Evolutionary conservation across 1,284 basidiomycete species (phyloP), one percentile per base, ranked within the genome.

Genomic region (Boletellus deceptivus): DNA sequence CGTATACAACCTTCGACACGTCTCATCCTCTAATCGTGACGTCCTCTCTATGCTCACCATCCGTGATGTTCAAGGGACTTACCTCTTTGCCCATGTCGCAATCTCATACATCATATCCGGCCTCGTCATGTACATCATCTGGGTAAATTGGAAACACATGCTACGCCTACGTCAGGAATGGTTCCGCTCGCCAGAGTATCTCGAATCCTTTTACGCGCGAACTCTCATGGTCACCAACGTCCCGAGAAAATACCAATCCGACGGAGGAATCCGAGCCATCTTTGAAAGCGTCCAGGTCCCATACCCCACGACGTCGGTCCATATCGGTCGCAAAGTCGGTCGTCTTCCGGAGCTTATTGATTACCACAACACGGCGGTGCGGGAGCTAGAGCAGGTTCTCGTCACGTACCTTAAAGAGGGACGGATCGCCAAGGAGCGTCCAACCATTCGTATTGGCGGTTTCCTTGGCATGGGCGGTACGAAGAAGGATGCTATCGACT

Each of bases 391-490:
- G 61, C 72, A 77, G 42, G 78, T 86, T 40, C 75, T 94, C 3
- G 89, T 91, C 31, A 79, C 78, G 41, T 91, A 93, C 65, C 77
- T 93, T 54, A 85, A 86, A 55, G 80, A 77, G 18, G 84, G 84
- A 6, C 76, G 75, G 55, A 71, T 89, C 20, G 86, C 76, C 13
- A 76, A 77, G 59, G 83, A 83, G 48, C 74, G 91, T 17, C 91
- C 91, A 0, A 83, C 74, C 6, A 76, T 86, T 55, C 75, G 75
- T 6, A 71, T 86, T 24, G 88, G 87, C 5, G 86, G 83, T 8
- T 84, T 82, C 59, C 57, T 86, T 54, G 83, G 87, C 2, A 74
- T 80, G 43, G 89, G 90, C 11, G 89, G 90, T 0, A 62, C 72
- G 48, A 83, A 83, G 62, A 79, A 72, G 65, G 87, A 90, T 60